phyloP scores from a whole-genome alignment of 306 rosid species.

The Myrica gale region DNA sequence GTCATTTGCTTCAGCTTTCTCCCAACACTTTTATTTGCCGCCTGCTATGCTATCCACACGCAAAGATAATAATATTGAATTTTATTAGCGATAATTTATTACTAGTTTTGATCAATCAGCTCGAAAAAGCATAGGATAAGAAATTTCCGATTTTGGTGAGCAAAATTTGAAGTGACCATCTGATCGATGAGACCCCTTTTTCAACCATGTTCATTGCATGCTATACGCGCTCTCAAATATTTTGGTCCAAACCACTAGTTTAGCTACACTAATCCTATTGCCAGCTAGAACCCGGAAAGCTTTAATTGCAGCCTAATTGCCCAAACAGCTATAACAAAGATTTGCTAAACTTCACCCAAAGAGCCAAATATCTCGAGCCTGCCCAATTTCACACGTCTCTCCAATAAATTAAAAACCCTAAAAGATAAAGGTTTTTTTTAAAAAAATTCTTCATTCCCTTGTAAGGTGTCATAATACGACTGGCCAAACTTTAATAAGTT shows the following conservation, averaged over 20 bases:
- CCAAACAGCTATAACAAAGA: not conserved
- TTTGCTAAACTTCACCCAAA: not conserved
- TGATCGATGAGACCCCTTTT: not conserved
- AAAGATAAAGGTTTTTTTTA: no score
- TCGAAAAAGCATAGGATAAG: conserved; percentile 11
- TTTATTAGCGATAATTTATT: not conserved
- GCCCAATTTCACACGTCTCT: not conserved
- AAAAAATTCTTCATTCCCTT: not conserved
- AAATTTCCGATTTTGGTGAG: not conserved
- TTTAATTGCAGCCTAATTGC: not conserved
- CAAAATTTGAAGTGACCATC: not conserved
- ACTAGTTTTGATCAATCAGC: not conserved
- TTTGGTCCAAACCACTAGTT: not conserved
- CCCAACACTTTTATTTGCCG: not conserved
- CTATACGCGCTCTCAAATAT: not conserved
- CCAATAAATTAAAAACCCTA: not conserved
- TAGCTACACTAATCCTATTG: not conserved
- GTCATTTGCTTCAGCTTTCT: not conserved
- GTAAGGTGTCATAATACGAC: no score
- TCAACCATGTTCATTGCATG: not conserved
- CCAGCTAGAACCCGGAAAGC: not conserved
- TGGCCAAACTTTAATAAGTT: no score
- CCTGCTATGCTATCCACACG: not conserved
- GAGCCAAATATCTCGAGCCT: not conserved
- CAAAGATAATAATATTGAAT: not conserved